A percentile compares a stretch with the other conserved stretches of the same genome.
phyloP scores from a whole-genome alignment of 192 early-diverging fungal genomes.

The Mortierella antarctica region DNA sequence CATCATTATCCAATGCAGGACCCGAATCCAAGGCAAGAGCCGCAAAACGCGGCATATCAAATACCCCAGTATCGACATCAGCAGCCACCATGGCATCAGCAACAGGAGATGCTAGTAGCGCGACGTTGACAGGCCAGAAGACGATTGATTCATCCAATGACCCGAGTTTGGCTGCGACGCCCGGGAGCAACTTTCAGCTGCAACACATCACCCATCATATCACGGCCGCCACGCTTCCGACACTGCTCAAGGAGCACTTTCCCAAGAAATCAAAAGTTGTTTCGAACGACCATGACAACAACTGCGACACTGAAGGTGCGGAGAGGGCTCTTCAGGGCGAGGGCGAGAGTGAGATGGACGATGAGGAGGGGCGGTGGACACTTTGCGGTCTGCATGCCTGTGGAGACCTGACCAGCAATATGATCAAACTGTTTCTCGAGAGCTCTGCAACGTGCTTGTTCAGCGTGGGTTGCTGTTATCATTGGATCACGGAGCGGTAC shows the following conservation, averaged over 20 bases:
- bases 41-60: not conserved
- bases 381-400: conserved; percentile 88
- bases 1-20: not conserved
- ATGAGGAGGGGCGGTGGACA: conserved; percentile 62
- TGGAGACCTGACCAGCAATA: conserved; percentile 81
- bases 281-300: not conserved
- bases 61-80: not conserved
- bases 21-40: not conserved
- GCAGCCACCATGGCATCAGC: not conserved
- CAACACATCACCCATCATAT: conserved; percentile 62
- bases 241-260: conserved; percentile 53
- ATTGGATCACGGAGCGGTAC: conserved; percentile 73
- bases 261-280: conserved; percentile 23
- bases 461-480: conserved; percentile 89
- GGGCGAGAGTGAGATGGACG: conserved; percentile 2
- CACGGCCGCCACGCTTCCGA: conserved; percentile 55
- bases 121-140: not conserved
- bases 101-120: not conserved
- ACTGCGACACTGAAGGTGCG: not conserved
- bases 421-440: conserved; percentile 73
- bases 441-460: conserved; percentile 67
- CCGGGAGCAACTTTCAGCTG: conserved; percentile 49
- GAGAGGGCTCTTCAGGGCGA: not conserved
- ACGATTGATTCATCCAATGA: conserved; percentile 24
- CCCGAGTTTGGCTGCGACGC: conserved; percentile 25